Conservation (phyloP, 495 filamentous ascomycete genomes). For the Neurospora terricola region DNA sequence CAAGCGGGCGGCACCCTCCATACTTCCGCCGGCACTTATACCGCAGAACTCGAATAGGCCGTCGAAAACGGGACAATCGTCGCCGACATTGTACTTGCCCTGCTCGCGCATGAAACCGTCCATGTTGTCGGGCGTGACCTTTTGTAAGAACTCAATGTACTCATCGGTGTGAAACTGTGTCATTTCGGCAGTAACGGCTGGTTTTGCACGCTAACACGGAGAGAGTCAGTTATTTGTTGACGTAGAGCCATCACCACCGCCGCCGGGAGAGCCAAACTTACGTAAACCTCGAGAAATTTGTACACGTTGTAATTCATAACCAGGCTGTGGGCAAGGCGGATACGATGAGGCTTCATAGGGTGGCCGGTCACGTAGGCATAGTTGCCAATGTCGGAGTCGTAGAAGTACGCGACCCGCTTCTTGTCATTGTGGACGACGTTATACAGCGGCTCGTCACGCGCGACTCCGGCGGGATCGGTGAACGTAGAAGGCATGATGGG, state of each 20-base stretch:
- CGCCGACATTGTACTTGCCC: slow-evolving; percentile 93
- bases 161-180: slow-evolving; percentile 99
- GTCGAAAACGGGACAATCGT: slow-evolving; percentile 97
- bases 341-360: slow-evolving; percentile 98
- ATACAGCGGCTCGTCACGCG: slow-evolving; percentile 23
- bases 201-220: slow-evolving; percentile 73
- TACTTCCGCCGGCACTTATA: slow-evolving; percentile 92
- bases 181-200: slow-evolving; percentile 93
- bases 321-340: slow-evolving; percentile 89
- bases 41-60: slow-evolving; percentile 97
- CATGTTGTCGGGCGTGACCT: slow-evolving; percentile 98
- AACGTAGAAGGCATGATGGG: slow-evolving; percentile 12
- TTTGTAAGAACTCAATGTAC: slow-evolving; percentile 95
- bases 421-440: slow-evolving; percentile 20
- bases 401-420: slow-evolving; percentile 90
- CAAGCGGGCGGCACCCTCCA: slow-evolving; percentile 89
- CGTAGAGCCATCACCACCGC: background rate
- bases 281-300: slow-evolving; percentile 98
- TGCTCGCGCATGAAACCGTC: slow-evolving; percentile 87
- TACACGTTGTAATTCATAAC: slow-evolving; percentile 99
- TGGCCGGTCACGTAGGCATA: slow-evolving; percentile 96
- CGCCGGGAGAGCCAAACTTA: slow-evolving; percentile 36
- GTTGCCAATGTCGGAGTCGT: slow-evolving; percentile 94
- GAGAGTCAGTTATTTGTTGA: slow-evolving; percentile 4
- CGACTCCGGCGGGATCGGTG: slow-evolving; percentile 24